A percentile compares a stretch with the other conserved stretches of the same genome.
Evolutionary conservation across 192 early-diverging fungal species (phyloP).

Genomic region (Backusella tuberculispora): DNA sequence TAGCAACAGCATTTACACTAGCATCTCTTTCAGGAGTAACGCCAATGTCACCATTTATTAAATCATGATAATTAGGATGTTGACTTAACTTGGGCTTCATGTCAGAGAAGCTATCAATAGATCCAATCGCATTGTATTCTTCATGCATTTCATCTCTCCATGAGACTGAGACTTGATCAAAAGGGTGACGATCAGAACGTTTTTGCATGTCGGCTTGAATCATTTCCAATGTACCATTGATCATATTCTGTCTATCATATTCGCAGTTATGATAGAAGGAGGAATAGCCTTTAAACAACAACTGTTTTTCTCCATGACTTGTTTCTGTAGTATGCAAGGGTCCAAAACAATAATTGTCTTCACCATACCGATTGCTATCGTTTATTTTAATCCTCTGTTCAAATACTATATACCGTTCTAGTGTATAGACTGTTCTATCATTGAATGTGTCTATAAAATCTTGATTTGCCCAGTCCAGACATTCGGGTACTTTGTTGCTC

Average conservation of each 20-base stretch:
- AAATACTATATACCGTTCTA: not conserved
- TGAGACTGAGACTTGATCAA: not conserved
- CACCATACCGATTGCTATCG: not conserved
- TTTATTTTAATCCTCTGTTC: not conserved
- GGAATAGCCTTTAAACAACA: not conserved
- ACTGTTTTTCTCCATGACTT: not conserved
- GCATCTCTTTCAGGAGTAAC: too few species aligned
- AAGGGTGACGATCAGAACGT: not conserved
- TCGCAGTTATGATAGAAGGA: not conserved
- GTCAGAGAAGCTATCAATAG: not conserved
- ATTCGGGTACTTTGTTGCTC: slow-evolving; percentile 25
- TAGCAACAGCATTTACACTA: too few species aligned
- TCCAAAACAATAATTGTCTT: not conserved
- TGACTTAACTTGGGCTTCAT: not conserved
- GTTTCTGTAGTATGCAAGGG: not conserved
- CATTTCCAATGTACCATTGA: not conserved
- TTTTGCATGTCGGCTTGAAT: not conserved
- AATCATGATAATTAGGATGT: not conserved
- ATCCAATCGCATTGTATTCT: not conserved
- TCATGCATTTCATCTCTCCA: not conserved
- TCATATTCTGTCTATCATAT: not conserved
- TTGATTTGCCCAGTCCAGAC: slow-evolving; percentile 20
- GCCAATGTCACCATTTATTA: too few species aligned
- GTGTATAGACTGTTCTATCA: not conserved
- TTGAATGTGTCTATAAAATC: slow-evolving; percentile 9